phyloP scores from a whole-genome alignment of 2,329 filamentous ascomycete genomes.

The Pseudonectria buxi region DNA sequence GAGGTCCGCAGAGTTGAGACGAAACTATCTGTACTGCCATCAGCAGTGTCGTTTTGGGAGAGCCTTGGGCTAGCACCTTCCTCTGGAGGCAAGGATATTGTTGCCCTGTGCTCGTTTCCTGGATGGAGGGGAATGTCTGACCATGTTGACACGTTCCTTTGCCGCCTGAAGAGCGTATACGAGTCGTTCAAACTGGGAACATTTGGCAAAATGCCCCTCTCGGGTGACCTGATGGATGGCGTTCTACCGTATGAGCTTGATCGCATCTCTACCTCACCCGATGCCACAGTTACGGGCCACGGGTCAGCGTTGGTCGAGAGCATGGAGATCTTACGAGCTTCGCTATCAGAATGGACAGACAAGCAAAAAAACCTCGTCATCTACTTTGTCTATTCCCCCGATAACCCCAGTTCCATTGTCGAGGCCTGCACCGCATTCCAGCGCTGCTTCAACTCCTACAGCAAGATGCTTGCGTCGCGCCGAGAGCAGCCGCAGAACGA shows the following conservation, averaged over 20 bases:
- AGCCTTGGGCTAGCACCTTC: slow-evolving; percentile 67
- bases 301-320: slow-evolving; percentile 42
- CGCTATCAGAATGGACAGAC: slow-evolving; percentile 35
- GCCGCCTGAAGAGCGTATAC: slow-evolving; percentile 63
- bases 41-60: slow-evolving; percentile 76
- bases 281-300: slow-evolving; percentile 33
- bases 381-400: slow-evolving; percentile 67
- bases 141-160: slow-evolving; percentile 57
- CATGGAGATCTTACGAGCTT: slow-evolving; percentile 41
- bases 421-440: slow-evolving; percentile 71
- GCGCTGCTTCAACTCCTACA: slow-evolving; percentile 57
- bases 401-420: slow-evolving; percentile 53
- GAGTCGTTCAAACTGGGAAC: slow-evolving; percentile 67
- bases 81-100: slow-evolving; percentile 64
- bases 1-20: slow-evolving; percentile 64
- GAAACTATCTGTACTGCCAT: slow-evolving; percentile 65
- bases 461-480: slow-evolving; percentile 36
- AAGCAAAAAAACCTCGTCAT: slow-evolving; percentile 61
- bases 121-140: slow-evolving; percentile 55
- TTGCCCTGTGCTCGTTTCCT: slow-evolving; percentile 65
- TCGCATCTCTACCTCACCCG: slow-evolving; percentile 35
- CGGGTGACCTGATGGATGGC: slow-evolving; percentile 34
- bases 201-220: slow-evolving; percentile 47
- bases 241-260: slow-evolving; percentile 46
- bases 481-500: slow-evolving; percentile 48